Percentiles rank a stretch among this genome's conserved stretches.
Evolutionary conservation across 768 basidiomycete genomes (phyloP).

Genomic region (Rhodotorula graminis): DNA sequence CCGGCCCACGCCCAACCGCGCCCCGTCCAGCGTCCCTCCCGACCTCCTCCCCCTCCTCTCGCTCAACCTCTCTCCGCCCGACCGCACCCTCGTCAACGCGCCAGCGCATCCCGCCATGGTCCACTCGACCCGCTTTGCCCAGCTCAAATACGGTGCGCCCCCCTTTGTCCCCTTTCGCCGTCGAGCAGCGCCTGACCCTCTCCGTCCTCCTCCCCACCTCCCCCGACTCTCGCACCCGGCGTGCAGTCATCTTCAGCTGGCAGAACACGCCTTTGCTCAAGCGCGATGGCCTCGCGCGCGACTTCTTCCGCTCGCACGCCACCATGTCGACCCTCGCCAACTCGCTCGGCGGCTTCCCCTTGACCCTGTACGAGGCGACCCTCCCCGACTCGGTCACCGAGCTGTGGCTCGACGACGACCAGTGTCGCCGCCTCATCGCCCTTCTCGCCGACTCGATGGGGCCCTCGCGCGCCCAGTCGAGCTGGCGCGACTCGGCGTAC

Average conservation of each 20-base stretch:
- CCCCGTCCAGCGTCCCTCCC: no score
- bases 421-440: constrained; percentile 1
- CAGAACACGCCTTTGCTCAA: constrained; percentile 14
- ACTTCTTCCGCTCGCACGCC: constrained; percentile 1
- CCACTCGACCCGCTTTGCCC: neutral
- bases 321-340: constrained; percentile 6
- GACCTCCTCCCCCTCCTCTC: no score
- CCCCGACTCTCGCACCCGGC: neutral
- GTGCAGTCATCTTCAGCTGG: constrained; percentile 26
- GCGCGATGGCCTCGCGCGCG: constrained; percentile 11
- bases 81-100: no score
- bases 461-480: constrained; percentile 8
- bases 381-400: neutral
- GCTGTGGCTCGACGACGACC: constrained; percentile 10
- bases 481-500: constrained; percentile 8
- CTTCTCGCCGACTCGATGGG: constrained; percentile 20
- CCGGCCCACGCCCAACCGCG: no score
- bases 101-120: no score
- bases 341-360: constrained; percentile 22
- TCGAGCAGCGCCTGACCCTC: no score
- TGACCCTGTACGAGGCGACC: constrained; percentile 7
- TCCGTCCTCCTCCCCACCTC: neutral
- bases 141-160: neutral
- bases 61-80: no score
- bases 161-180: no score